These are phyloP conservation scores for Vanderwaltozyma polyspora DNA, from an alignment of 805 yeast genomes.

Conservation along the genomic window DNA sequence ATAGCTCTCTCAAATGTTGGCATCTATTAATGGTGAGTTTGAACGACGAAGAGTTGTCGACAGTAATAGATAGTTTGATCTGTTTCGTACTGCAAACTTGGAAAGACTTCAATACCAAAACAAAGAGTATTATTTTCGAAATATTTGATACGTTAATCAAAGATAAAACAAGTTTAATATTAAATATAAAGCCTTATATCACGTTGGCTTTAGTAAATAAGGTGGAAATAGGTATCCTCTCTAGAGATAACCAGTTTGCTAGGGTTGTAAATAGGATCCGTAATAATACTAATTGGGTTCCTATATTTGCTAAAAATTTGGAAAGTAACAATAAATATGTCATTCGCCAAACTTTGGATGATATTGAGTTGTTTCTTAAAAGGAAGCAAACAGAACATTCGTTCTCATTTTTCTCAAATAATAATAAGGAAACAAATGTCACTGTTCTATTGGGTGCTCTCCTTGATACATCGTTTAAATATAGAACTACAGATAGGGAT, in stretches of 20 bases:
- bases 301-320: conserved; percentile 20
- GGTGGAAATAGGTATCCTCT: conserved; percentile 35
- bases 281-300: conserved; percentile 13
- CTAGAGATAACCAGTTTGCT: conserved; percentile 41
- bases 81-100: conserved; percentile 67
- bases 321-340: conserved; percentile 38
- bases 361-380: conserved; percentile 43
- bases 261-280: conserved; percentile 32
- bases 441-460: conserved; percentile 42
- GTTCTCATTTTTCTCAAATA: conserved; percentile 33
- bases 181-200: conserved; percentile 29
- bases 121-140: conserved; percentile 40
- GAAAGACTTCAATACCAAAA: conserved; percentile 36
- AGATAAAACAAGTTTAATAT: conserved; percentile 10
- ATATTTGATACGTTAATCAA: conserved; percentile 32
- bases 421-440: conserved; percentile 24
- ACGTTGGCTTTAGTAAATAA: conserved; percentile 64
- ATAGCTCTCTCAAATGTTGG: conserved; percentile 60
- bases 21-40: conserved; percentile 46
- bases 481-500: conserved; percentile 34
- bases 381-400: conserved; percentile 36
- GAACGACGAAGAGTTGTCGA: conserved; percentile 43
- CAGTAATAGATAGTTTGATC: conserved; percentile 62
- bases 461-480: conserved; percentile 46
- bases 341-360: conserved; percentile 59